A percentile compares a stretch with the other conserved stretches of the same genome.
Evolutionary conservation across 2,329 filamentous ascomycete genomes (phyloP).

Genomic region (Colletotrichum sojae): DNA sequence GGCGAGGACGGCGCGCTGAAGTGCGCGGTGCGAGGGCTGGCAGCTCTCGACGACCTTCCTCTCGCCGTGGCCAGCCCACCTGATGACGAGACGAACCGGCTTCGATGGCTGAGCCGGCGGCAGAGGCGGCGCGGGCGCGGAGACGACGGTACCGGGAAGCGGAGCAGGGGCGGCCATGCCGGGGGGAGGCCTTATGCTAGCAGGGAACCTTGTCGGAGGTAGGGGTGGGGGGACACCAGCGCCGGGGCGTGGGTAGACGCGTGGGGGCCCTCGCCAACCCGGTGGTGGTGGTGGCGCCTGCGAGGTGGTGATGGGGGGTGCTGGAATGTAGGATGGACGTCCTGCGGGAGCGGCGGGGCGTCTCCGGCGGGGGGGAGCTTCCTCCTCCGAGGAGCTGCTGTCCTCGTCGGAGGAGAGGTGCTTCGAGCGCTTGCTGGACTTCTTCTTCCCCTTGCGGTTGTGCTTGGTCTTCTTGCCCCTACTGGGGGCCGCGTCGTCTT

Average conservation of each 20-base stretch:
- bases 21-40: conserved; percentile 24
- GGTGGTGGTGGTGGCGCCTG: conserved; percentile 33
- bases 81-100: conserved; percentile 46
- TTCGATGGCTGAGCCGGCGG: conserved; percentile 37
- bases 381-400: conserved; percentile 25
- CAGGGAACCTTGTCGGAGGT: conserved; percentile 15
- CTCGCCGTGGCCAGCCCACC: conserved; percentile 48
- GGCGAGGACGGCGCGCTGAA: conserved; percentile 40
- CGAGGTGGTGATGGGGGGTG: conserved; percentile 13
- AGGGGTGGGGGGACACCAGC: conserved; percentile 14
- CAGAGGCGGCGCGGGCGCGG: background rate
- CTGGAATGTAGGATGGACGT: conserved; percentile 45
- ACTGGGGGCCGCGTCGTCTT: background rate
- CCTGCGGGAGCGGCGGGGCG: conserved; percentile 25
- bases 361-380: conserved; percentile 44
- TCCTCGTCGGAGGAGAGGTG: conserved; percentile 11
- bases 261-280: conserved; percentile 32
- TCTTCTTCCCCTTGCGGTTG: conserved; percentile 28
- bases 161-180: conserved; percentile 5
- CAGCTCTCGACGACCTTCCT: conserved; percentile 49
- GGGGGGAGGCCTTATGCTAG: conserved; percentile 5
- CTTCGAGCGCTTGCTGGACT: conserved; percentile 17
- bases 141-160: background rate
- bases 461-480: conserved; percentile 28
- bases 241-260: conserved; percentile 38